phyloP scores from a whole-genome alignment of 768 basidiomycete species.

The Amanita pseudoporphyria region DNA sequence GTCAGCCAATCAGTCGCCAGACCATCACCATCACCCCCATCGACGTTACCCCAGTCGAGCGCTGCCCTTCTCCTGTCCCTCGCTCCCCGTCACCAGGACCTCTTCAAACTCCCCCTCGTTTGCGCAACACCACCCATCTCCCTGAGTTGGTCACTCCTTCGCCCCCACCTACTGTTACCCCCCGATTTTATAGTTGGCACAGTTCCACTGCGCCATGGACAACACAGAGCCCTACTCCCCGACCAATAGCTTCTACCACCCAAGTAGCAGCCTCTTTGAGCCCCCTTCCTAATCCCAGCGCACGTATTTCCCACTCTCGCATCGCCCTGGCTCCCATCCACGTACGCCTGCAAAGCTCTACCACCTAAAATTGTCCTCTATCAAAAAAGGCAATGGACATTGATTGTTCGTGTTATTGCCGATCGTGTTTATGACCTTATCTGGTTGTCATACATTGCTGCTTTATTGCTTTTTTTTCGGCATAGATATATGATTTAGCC shows the following conservation, averaged over 20 bases:
- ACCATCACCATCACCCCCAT: constrained; percentile 27
- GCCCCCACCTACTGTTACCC: constrained; percentile 45
- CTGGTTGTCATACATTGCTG: not conserved
- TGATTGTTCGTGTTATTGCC: constrained; percentile 3
- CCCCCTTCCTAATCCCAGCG: constrained; percentile 50
- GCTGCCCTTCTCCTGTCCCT: constrained; percentile 12
- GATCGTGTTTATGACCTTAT: not conserved
- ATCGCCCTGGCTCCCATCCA: constrained; percentile 34
- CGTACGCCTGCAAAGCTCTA: constrained; percentile 35
- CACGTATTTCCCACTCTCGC: constrained; percentile 50
- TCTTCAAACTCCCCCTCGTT: constrained; percentile 18
- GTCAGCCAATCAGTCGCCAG: constrained; percentile 18
- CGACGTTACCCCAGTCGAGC: constrained; percentile 20
- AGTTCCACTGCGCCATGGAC: constrained; percentile 19
- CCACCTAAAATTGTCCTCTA: constrained; percentile 17
- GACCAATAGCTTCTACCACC: constrained; percentile 6
- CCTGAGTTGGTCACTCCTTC: constrained; percentile 33
- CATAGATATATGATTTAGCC: too few species aligned
- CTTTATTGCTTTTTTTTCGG: constrained; percentile 6
- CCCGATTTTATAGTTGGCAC: constrained; percentile 49
- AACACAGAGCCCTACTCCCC: constrained; percentile 25
- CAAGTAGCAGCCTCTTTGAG: constrained; percentile 18
- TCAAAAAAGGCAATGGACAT: constrained; percentile 13
- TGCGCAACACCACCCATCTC: constrained; percentile 15
- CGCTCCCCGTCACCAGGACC: constrained; percentile 21